A percentile compares a stretch with the other conserved stretches of the same genome.
Evolutionary conservation across 2,329 filamentous ascomycete species (phyloP).

Genomic region (Penicillium sp.): DNA sequence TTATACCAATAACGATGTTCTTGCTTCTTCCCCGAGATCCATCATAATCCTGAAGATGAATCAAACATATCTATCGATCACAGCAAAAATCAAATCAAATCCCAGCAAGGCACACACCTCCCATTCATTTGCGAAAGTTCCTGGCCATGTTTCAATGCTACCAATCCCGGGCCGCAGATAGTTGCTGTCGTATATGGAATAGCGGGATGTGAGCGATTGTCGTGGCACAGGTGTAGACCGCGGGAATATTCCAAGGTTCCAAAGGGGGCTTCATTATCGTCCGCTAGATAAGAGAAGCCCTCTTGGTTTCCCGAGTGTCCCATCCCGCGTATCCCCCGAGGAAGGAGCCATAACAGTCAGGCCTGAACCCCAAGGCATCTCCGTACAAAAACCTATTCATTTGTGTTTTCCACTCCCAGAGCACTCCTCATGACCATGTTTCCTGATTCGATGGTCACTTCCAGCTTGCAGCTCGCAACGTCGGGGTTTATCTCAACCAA

Average conservation of each 20-base stretch:
- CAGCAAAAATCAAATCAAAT: neutral
- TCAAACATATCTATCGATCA: too few relatives aligned
- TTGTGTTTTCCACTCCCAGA: neutral
- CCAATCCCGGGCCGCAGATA: neutral
- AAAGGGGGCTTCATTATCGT: constrained; percentile 25
- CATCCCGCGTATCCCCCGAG: constrained; percentile 12
- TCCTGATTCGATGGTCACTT: neutral
- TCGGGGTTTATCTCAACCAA: constrained; percentile 1
- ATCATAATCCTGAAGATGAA: too few relatives aligned
- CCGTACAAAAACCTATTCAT: too few relatives aligned
- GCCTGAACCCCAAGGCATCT: too few relatives aligned
- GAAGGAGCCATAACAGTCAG: too few relatives aligned
- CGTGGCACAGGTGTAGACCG: constrained; percentile 23
- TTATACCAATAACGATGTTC: too few relatives aligned
- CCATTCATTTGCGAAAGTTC: neutral
- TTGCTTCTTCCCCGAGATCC: too few relatives aligned
- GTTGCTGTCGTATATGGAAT: constrained; percentile 5
- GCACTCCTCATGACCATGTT: constrained; percentile 1
- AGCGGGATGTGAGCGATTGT: constrained; percentile 28
- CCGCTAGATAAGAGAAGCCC: constrained; percentile 22
- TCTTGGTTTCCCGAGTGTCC: constrained; percentile 15
- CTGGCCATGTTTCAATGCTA: neutral
- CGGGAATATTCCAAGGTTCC: neutral
- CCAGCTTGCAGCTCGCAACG: neutral
- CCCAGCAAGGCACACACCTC: too few relatives aligned